Percentiles rank a stretch among this genome's conserved stretches.
Conservation (phyloP, 2,329 filamentous ascomycete genomes). For the Hypoxylon sp. region DNA sequence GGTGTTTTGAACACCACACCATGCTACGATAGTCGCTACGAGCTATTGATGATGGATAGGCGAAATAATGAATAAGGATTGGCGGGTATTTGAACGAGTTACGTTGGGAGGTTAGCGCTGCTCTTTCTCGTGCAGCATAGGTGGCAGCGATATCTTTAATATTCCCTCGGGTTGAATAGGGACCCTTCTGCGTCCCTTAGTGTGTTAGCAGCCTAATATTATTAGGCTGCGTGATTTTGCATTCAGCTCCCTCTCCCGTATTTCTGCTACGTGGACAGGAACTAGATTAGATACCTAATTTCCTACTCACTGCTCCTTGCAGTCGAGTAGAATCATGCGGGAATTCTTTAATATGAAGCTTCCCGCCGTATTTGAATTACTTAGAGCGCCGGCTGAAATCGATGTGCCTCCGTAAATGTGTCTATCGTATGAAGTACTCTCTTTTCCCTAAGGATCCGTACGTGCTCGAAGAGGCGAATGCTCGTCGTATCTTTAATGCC, state of each 20-base stretch:
- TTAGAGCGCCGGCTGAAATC: no score
- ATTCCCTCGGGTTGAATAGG: neutral
- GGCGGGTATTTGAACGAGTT: neutral
- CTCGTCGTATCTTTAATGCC: neutral
- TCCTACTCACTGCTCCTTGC: no score
- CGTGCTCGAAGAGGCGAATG: no score
- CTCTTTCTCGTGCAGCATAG: neutral
- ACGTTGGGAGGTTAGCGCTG: slow-evolving; percentile 3
- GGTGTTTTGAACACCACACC: neutral
- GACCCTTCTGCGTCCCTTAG: neutral
- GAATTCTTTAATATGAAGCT: no score
- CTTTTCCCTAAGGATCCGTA: no score
- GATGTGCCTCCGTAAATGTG: no score
- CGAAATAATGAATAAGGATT: neutral
- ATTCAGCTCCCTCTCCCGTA: neutral
- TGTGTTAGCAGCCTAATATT: neutral
- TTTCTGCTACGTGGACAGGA: neutral
- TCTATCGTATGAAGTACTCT: no score
- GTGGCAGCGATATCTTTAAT: slow-evolving; percentile 8
- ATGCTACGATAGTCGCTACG: neutral
- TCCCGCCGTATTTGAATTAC: no score
- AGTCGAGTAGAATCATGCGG: no score
- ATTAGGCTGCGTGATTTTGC: neutral
- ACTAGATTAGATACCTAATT: neutral
- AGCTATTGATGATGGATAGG: neutral